phyloP scores from a whole-genome alignment of 1,284 basidiomycete genomes.

The Ceratobasidium sp. region DNA sequence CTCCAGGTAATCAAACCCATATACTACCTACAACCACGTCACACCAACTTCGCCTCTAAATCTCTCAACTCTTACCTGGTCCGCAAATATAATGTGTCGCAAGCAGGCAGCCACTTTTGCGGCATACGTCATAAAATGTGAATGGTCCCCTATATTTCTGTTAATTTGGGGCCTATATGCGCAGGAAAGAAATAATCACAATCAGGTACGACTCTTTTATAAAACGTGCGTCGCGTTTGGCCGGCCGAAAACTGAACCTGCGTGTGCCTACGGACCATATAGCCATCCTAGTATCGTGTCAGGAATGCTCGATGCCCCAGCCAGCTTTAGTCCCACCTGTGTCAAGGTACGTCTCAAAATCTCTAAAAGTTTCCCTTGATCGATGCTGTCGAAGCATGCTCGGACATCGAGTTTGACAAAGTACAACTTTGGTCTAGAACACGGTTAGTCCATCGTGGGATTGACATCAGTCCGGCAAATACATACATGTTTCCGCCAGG shows the following conservation, averaged over 20 bases:
- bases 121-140: slow-evolving; percentile 74
- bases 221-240: slow-evolving; percentile 61
- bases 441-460: slow-evolving; percentile 14
- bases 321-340: background rate
- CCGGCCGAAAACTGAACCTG: slow-evolving; percentile 61
- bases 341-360: slow-evolving; percentile 68
- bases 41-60: background rate
- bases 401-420: slow-evolving; percentile 97
- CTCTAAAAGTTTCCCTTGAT: slow-evolving; percentile 82
- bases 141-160: slow-evolving; percentile 64
- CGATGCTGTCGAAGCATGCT: slow-evolving; percentile 96
- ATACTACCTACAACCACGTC: slow-evolving; percentile 59
- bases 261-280: slow-evolving; percentile 67
- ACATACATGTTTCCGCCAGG: slow-evolving; percentile 63
- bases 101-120: slow-evolving; percentile 67
- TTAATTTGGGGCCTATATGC: background rate
- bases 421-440: slow-evolving; percentile 77
- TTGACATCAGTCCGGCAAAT: slow-evolving; percentile 4
- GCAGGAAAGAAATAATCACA: slow-evolving; percentile 52
- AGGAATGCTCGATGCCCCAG: slow-evolving; percentile 42
- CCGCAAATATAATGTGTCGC: slow-evolving; percentile 82
- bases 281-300: slow-evolving; percentile 44
- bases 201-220: slow-evolving; percentile 69
- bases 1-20: slow-evolving; percentile 61
- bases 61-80: slow-evolving; percentile 64